Evolutionary conservation across 1,284 basidiomycete species (phyloP).

Genomic region (Irpex sp.): DNA sequence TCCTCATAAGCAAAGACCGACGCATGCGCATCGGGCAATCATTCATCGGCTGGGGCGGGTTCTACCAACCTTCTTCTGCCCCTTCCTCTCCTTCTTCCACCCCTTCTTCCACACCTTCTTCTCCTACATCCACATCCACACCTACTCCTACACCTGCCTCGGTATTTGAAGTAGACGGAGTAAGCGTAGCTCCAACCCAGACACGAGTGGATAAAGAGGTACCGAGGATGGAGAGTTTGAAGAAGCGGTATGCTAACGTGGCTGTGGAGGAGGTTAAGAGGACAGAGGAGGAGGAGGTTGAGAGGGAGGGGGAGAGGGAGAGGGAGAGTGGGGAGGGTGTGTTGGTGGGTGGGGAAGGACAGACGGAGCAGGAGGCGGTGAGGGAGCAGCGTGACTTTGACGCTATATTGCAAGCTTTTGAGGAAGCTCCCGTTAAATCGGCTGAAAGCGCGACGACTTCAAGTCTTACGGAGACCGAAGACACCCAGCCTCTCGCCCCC

Average conservation of each 20-base stretch:
- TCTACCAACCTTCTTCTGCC: constrained; percentile 1
- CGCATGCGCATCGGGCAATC: neutral
- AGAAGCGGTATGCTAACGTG: neutral
- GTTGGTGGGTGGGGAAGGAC: neutral
- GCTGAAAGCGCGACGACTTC: no score
- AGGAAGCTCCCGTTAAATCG: no score
- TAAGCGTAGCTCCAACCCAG: no score
- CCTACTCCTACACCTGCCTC: no score
- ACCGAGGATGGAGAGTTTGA: neutral
- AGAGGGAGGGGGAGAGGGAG: neutral
- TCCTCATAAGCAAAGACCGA: neutral
- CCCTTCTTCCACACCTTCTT: no score
- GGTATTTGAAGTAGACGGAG: no score
- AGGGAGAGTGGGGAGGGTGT: neutral
- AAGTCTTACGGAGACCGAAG: no score
- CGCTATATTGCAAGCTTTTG: no score
- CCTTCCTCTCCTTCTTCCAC: neutral
- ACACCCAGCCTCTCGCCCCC: no score
- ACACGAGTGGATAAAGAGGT: neutral
- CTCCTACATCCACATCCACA: no score
- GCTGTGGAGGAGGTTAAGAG: neutral
- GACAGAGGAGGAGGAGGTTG: neutral
- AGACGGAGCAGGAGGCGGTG: no score
- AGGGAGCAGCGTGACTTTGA: no score
- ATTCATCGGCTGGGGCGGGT: constrained; percentile 10